Evolutionary conservation across 208 protist genomes (phyloP).

Genomic region (Kentomonas sorsogonicus): DNA sequence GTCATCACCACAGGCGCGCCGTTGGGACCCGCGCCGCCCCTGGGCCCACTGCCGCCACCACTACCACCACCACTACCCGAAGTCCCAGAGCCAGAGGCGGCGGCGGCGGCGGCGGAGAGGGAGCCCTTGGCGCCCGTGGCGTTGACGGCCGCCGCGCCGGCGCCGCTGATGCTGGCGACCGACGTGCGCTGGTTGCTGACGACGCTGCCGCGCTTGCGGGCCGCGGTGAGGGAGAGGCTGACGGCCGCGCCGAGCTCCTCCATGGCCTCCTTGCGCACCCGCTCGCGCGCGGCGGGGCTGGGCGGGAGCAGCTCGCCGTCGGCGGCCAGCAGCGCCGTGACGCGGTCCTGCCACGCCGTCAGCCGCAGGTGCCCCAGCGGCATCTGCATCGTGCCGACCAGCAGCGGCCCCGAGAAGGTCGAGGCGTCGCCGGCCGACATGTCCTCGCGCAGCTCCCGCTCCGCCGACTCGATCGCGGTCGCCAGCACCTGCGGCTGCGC

Average conservation of each 20-base stretch:
- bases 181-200: neutral
- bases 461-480: constrained; percentile 7
- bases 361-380: constrained; percentile 32
- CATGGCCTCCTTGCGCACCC: constrained; percentile 27
- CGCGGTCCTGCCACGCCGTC: constrained; percentile 46
- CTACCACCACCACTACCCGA: neutral
- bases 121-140: constrained; percentile 6
- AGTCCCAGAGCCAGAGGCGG: neutral
- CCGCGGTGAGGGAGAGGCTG: constrained; percentile 10
- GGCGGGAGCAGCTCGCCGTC: constrained; percentile 31
- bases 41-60: constrained; percentile 4
- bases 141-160: no score
- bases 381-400: constrained; percentile 32
- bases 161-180: no score
- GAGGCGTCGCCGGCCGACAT: no score
- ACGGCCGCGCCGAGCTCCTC: constrained; percentile 29
- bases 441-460: constrained; percentile 16
- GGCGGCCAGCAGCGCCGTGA: constrained; percentile 22
- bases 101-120: neutral
- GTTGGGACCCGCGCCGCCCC: neutral
- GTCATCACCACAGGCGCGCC: constrained; percentile 3
- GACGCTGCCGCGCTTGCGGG: neutral
- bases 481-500: neutral
- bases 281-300: constrained; percentile 20
- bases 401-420: constrained; percentile 17